Conservation (phyloP, 176 grass and related monocot genomes). For the Carex pumila region DNA sequence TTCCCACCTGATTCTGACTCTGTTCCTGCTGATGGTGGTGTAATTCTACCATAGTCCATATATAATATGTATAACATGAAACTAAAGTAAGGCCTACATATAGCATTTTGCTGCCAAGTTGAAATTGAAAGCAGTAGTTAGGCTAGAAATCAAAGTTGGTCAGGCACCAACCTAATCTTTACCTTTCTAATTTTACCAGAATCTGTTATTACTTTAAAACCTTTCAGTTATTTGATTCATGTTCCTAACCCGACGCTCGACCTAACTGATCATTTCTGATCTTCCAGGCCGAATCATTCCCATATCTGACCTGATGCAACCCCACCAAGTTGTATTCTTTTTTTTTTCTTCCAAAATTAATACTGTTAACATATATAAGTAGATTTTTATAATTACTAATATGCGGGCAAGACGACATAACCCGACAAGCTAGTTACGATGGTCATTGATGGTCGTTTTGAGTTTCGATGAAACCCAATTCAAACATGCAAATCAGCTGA, state of each 20-base stretch:
- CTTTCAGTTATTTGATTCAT: neutral
- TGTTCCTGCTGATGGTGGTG: neutral
- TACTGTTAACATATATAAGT: too few species aligned
- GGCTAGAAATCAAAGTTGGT: neutral
- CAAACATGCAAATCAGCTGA: neutral
- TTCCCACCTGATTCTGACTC: too few species aligned
- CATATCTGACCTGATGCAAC: neutral
- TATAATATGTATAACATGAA: neutral
- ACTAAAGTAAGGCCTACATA: neutral
- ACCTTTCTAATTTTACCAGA: slow-evolving; percentile 3
- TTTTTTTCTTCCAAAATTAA: too few species aligned
- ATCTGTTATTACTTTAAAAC: neutral
- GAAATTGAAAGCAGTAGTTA: neutral
- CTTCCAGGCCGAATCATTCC: neutral
- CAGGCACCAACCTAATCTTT: neutral
- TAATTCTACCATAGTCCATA: neutral
- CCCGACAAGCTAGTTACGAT: neutral
- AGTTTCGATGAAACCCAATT: neutral
- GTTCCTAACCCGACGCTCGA: neutral
- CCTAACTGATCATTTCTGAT: neutral
- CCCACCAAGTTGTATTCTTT: neutral
- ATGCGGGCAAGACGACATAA: neutral
- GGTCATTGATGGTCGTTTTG: neutral
- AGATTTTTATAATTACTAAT: too few species aligned
- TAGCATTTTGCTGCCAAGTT: neutral